These are phyloP conservation scores for Coemansia asiatica DNA, from an alignment of 192 early-diverging fungal genomes.

Conservation along the genomic window DNA sequence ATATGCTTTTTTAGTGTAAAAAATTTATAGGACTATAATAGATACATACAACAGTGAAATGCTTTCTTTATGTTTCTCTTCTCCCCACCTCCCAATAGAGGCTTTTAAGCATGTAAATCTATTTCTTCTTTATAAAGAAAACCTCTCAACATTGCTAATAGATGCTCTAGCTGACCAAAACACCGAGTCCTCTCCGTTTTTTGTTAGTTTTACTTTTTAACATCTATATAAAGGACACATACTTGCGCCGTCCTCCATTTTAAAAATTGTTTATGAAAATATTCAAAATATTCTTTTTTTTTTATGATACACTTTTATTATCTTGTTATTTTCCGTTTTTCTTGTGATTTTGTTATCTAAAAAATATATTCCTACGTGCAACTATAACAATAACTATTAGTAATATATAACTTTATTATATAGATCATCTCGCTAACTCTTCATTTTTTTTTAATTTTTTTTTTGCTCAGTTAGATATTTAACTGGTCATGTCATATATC, in stretches of 20 bases:
- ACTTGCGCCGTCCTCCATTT: too few relatives aligned
- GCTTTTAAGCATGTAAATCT: background rate
- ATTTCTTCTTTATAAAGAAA: background rate
- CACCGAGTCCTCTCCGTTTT: background rate
- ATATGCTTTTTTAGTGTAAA: too few relatives aligned
- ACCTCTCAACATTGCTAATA: background rate
- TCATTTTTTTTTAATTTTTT: background rate
- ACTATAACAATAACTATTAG: background rate
- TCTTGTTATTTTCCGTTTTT: background rate
- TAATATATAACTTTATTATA: background rate
- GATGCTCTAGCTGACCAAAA: background rate
- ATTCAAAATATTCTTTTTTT: background rate
- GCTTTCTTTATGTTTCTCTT: background rate
- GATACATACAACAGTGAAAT: background rate
- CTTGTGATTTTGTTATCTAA: conserved; percentile 1
- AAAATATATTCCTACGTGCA: background rate
- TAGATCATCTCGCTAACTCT: background rate
- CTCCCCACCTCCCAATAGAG: background rate
- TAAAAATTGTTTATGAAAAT: background rate
- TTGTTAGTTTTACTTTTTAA: background rate
- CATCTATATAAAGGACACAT: background rate
- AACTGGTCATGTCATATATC: conserved; percentile 3
- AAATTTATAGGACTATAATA: too few relatives aligned
- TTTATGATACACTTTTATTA: background rate
- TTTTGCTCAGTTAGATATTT: too few relatives aligned